Evolutionary conservation across 495 filamentous ascomycete genomes (phyloP).

Genomic region (Penicillium samsonianum): DNA sequence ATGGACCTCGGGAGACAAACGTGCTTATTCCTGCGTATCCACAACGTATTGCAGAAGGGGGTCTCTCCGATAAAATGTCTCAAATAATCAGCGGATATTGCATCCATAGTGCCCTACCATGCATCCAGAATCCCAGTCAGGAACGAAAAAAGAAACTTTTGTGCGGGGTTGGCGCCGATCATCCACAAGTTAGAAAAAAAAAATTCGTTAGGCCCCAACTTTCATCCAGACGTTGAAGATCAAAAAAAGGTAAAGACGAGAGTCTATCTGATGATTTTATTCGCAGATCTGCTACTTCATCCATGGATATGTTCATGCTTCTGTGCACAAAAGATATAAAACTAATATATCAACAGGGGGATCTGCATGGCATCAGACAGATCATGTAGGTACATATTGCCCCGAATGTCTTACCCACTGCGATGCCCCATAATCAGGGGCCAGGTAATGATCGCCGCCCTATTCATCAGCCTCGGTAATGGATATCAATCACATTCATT

Average conservation of each 20-base stretch:
- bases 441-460: slow-evolving; percentile 1
- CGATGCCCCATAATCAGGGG: neutral
- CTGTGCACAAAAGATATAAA: neutral
- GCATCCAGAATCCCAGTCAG: too few species aligned
- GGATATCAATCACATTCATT: slow-evolving; percentile 9
- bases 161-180: slow-evolving; percentile 4
- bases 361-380: neutral
- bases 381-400: neutral
- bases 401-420: neutral
- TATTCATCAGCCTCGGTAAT: slow-evolving; percentile 8
- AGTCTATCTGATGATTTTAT: neutral
- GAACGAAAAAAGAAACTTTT: neutral
- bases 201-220: neutral
- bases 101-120: neutral
- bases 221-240: neutral
- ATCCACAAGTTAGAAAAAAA: neutral
- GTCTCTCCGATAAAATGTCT: neutral
- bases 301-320: too few species aligned
- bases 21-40: slow-evolving; percentile 1
- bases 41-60: neutral
- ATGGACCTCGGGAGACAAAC: too few species aligned
- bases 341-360: neutral
- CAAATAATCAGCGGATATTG: neutral
- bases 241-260: neutral
- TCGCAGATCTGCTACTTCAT: too few species aligned